These are phyloP conservation scores for Santalum album DNA, from an alignment of 164 flowering plant genomes.

Conservation along the genomic window DNA sequence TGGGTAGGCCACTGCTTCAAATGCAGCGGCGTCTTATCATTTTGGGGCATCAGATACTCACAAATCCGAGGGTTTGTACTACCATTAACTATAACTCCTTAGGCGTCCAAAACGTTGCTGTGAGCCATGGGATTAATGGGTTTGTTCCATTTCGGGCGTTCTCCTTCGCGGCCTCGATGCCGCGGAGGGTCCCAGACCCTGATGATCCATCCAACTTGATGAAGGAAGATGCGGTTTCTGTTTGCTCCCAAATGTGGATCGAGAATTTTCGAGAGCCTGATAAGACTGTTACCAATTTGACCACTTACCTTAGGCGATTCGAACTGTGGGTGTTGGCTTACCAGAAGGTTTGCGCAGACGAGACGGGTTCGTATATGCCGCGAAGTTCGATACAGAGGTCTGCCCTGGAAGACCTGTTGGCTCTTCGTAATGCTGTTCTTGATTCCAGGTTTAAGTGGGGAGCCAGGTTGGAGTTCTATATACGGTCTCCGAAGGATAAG, in stretches of 20 bases:
- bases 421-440: slow-evolving; percentile 81
- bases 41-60: too few species aligned
- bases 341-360: slow-evolving; percentile 86
- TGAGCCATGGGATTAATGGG: too few species aligned
- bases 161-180: slow-evolving; percentile 19
- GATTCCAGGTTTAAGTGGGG: slow-evolving; percentile 92
- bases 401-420: slow-evolving; percentile 71
- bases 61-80: too few species aligned
- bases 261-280: slow-evolving; percentile 71
- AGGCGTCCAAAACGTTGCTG: too few species aligned
- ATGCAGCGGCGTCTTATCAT: too few species aligned
- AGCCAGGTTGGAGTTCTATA: slow-evolving; percentile 67
- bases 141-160: neutral
- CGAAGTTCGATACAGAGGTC: slow-evolving; percentile 56
- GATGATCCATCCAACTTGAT: slow-evolving; percentile 65
- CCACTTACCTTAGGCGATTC: slow-evolving; percentile 48
- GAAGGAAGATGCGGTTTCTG: slow-evolving; percentile 77
- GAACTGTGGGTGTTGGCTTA: slow-evolving; percentile 94
- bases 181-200: slow-evolving; percentile 34
- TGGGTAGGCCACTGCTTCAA: too few species aligned
- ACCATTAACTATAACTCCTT: too few species aligned
- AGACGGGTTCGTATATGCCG: slow-evolving; percentile 72
- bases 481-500: slow-evolving; percentile 81
- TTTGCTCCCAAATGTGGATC: slow-evolving; percentile 78
- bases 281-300: slow-evolving; percentile 47